Evolutionary conservation across 2,329 filamentous ascomycete species (phyloP), one percentile per base, ranked within the genome.

Genomic region (Grosmannia huntii): DNA sequence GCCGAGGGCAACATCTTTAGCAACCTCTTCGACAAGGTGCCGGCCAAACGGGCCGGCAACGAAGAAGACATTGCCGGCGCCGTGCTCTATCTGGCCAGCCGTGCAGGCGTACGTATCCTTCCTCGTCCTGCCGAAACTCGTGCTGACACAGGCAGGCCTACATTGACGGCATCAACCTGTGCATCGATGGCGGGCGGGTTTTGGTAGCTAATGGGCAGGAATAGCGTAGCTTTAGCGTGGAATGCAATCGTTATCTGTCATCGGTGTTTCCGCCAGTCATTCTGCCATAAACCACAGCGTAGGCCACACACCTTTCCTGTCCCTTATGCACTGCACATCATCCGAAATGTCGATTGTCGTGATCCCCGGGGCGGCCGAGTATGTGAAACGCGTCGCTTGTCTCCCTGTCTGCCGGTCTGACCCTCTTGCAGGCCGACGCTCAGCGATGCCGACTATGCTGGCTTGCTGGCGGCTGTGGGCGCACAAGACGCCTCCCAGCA

Each of bases 51-150:
- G 50, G 79, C 79, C 0, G 82, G 81, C 0, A 76, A 79, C 28
- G 82, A 84, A 62, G 67, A 76, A 36, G 81, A 84, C 64, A 83
- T 84, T 74, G 80, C 78, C 0, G 73, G 75, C 49, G 77, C 77
- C 0, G 73, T 83, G 3, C 66, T 85, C 28, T 83, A 79, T 61
- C 70, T 74, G 21, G 76, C 74, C 4, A 63, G 60, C 36, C 57
- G 59, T 4, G 61, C 60, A 1, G 61, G 61, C 2, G 59, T 60
- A 55, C 46, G 58, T 59, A 11, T 36, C 7, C 9, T 4, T 2
- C 41, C 4, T 4, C 14, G 3, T n/a, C 21, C 19, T 16, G 38
- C 16, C 23, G 4, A 23, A 14, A 12, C 10, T 27, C 23, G 14
- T n/a, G 14, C 56, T 53, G 44, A 46, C 38, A 33, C 4, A n/a